A percentile compares a stretch with the other conserved stretches of the same genome.
Evolutionary conservation across 768 basidiomycete genomes (phyloP).

Genomic region (Russula dissimulans): DNA sequence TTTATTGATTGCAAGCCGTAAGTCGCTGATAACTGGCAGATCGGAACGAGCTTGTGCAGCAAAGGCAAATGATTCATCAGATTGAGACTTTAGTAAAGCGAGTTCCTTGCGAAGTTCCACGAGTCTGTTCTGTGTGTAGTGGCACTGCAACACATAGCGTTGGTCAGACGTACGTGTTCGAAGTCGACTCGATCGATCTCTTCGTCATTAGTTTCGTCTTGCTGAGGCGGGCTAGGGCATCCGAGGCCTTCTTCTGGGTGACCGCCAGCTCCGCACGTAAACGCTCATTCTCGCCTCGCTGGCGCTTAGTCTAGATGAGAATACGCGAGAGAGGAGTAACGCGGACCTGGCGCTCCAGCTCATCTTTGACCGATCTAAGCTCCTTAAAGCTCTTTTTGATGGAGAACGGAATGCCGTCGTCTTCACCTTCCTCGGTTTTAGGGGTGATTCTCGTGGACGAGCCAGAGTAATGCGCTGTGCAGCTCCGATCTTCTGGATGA

Average conservation of each 20-base stretch:
- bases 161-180: slow-evolving; percentile 4
- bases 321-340: background rate
- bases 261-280: slow-evolving; percentile 8
- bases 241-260: background rate
- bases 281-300: slow-evolving; percentile 16
- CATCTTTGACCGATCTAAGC: slow-evolving; percentile 13
- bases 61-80: slow-evolving; percentile 15
- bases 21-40: slow-evolving; percentile 10
- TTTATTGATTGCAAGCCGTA: slow-evolving; percentile 9
- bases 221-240: slow-evolving; percentile 1
- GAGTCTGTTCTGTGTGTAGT: slow-evolving; percentile 8
- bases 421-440: slow-evolving; percentile 6
- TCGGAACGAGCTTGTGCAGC: slow-evolving; percentile 12
- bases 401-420: slow-evolving; percentile 7
- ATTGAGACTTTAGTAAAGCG: slow-evolving; percentile 14
- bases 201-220: slow-evolving; percentile 10
- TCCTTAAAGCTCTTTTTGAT: slow-evolving; percentile 15
- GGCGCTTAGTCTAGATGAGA: background rate
- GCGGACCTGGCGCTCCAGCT: slow-evolving; percentile 13
- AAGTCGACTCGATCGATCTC: slow-evolving; percentile 4
- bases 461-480: background rate
- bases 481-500: background rate
- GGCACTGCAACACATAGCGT: background rate
- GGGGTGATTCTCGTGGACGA: background rate
- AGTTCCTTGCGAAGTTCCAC: slow-evolving; percentile 12